These are phyloP conservation scores for Citrus inodora DNA, from an alignment of 345 rosid genomes.

Conservation along the genomic window DNA sequence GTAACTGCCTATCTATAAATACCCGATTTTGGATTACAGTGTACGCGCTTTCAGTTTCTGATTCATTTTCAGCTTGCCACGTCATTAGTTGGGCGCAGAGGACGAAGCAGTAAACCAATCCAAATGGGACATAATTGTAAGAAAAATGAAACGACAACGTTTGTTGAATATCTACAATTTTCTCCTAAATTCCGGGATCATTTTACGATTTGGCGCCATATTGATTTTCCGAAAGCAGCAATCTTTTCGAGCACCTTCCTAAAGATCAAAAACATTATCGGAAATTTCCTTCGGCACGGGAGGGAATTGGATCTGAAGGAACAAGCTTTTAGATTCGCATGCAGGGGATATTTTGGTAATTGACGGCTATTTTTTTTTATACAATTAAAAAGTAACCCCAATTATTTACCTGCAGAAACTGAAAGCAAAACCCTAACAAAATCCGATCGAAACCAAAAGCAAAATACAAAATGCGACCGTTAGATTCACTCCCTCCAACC, in stretches of 20 bases:
- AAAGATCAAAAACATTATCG: too few relatives aligned
- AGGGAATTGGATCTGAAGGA: not conserved
- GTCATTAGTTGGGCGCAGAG: not conserved
- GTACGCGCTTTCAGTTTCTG: constrained; percentile 5
- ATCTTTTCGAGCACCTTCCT: too few relatives aligned
- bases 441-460: not conserved
- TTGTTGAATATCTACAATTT: not conserved
- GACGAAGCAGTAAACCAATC: not conserved
- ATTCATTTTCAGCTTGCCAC: not conserved
- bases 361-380: not conserved
- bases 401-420: not conserved
- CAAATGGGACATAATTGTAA: not conserved
- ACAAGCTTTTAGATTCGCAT: too few relatives aligned
- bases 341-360: not conserved
- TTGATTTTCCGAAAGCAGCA: not conserved
- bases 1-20: not conserved
- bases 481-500: constrained; percentile 55
- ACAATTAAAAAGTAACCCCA: not conserved
- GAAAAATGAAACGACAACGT: not conserved
- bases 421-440: not conserved
- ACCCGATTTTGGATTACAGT: not conserved
- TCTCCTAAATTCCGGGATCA: not conserved
- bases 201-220: not conserved
- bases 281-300: not conserved
- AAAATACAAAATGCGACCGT: constrained; percentile 42